phyloP scores from a whole-genome alignment of 257 asterid genomes.

The Plantago elongata region DNA sequence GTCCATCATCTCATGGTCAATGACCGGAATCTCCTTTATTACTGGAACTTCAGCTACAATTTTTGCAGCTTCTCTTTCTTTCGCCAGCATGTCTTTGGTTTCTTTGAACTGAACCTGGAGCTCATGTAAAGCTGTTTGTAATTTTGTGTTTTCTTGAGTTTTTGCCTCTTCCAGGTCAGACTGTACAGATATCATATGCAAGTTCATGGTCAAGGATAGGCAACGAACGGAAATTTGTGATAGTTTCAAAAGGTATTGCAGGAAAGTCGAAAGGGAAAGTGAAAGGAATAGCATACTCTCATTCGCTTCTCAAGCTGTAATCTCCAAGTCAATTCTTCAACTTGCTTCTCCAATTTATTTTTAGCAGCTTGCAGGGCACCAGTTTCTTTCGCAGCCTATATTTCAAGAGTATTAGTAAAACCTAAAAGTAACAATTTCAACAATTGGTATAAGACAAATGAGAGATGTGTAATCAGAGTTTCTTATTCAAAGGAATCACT shows the following conservation, averaged over 20 bases:
- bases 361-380: conserved; percentile 99
- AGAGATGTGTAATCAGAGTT: neutral
- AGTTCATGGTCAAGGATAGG: conserved; percentile 15
- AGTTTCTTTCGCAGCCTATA: conserved; percentile 95
- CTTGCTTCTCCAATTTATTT: conserved; percentile 98
- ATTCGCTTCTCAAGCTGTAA: conserved; percentile 96
- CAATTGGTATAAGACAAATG: neutral
- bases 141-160: conserved; percentile 78
- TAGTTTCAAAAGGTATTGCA: neutral
- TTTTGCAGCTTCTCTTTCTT: conserved; percentile 64
- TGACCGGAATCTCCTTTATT: conserved; percentile 79
- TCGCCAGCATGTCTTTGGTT: conserved; percentile 59
- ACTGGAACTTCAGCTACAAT: conserved; percentile 57
- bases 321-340: conserved; percentile 98
- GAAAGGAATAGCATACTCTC: conserved; percentile 53
- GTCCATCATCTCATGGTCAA: conserved; percentile 78
- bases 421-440: neutral
- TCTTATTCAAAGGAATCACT: conserved; percentile 6
- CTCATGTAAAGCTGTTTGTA: conserved; percentile 76
- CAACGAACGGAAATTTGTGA: neutral
- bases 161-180: conserved; percentile 91
- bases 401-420: conserved; percentile 3
- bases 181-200: conserved; percentile 31
- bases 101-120: conserved; percentile 75
- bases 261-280: conserved; percentile 9